Percentiles rank a stretch among this genome's conserved stretches.
Conservation (phyloP, 1,284 basidiomycete genomes). For the Trametes pubescens region DNA sequence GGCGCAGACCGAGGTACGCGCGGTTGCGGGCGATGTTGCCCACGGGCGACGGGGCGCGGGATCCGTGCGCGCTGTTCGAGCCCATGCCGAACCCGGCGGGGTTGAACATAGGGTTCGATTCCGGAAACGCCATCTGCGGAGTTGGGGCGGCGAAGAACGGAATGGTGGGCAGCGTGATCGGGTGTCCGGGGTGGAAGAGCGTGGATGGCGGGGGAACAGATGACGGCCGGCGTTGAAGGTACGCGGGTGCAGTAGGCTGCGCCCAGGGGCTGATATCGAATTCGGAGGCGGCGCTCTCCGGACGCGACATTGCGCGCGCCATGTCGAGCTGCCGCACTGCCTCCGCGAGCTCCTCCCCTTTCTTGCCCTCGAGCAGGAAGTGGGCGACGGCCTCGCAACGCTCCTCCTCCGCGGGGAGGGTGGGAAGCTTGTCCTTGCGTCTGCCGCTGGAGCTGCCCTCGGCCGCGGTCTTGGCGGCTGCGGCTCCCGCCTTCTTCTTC, state of each 20-base stretch:
- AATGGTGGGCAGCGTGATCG: constrained; percentile 53
- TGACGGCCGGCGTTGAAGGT: constrained; percentile 63
- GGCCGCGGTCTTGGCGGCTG: constrained; percentile 36
- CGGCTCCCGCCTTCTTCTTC: constrained; percentile 48
- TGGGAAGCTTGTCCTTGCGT: constrained; percentile 37
- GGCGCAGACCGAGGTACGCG: constrained; percentile 48
- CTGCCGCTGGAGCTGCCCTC: constrained; percentile 13
- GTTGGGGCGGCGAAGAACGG: constrained; percentile 43
- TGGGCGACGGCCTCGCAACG: constrained; percentile 59
- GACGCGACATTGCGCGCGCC: constrained; percentile 39
- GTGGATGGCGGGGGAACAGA: constrained; percentile 68
- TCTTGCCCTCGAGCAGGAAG: constrained; percentile 56
- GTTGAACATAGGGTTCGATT: constrained; percentile 19
- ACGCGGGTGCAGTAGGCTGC: constrained; percentile 33
- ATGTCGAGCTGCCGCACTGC: constrained; percentile 66
- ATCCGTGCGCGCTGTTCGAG: constrained; percentile 41
- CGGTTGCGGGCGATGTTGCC: constrained; percentile 52
- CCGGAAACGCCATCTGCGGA: constrained; percentile 23
- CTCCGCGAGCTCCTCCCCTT: constrained; percentile 63
- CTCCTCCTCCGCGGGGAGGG: constrained; percentile 54
- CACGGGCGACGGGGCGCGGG: constrained; percentile 53
- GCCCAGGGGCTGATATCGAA: constrained; percentile 25
- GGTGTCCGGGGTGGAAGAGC: constrained; percentile 47
- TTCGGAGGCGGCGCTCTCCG: constrained; percentile 29
- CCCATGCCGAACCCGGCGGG: constrained; percentile 24